Evolutionary conservation across 2,329 filamentous ascomycete genomes (phyloP), one percentile per base, ranked within the genome.

Genomic region (Apiospora pterosperma): DNA sequence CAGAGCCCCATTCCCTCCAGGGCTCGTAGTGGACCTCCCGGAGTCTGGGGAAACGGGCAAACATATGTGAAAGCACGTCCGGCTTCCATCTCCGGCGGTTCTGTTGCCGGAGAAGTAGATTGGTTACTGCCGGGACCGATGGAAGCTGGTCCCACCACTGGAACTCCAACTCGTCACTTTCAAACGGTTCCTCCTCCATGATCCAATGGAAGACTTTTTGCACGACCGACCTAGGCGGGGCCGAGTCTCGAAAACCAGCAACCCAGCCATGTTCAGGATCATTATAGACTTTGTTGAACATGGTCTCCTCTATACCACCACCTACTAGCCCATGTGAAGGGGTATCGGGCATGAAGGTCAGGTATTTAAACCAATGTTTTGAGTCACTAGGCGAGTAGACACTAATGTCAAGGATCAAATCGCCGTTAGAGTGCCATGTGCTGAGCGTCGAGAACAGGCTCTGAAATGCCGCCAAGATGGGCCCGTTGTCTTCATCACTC

Each of bases 1-100:
- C 64, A 10, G 0, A 41, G 63, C 3, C 14, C 69, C 68, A 76
- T 67, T 78, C 74, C 66, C 74, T 76, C 76, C 77, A 79, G 62
- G 76, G 77, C 67, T 79, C 76, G 67, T 77, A 79, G 62, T 73
- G 72, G 67, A 80, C 67, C 66, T 80, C 75, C 67, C 74, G 71
- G 61, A 80, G 64, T 63, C 71, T 73, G 16, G 77, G 74, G 65
- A 79, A 72, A 58, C 73, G 73, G 12, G 73, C 66, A 64, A 79
- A 68, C 69, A 79, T 77, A 16, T 74, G 67, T 36, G 69, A 68
- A 31, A 79, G 69, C 36, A 73, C 67, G 25, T 61, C 25, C 39
- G 72, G 73, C 62, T 73, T 75, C 75, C 75, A 79, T 71, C 73
- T 69, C 66, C 75, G 72, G 64, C 76, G 75, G 66, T 66, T 78